Percentiles rank a stretch among this genome's conserved stretches.
Evolutionary conservation across 257 asterid species (phyloP).

Genomic region (Solanum virginianum): DNA sequence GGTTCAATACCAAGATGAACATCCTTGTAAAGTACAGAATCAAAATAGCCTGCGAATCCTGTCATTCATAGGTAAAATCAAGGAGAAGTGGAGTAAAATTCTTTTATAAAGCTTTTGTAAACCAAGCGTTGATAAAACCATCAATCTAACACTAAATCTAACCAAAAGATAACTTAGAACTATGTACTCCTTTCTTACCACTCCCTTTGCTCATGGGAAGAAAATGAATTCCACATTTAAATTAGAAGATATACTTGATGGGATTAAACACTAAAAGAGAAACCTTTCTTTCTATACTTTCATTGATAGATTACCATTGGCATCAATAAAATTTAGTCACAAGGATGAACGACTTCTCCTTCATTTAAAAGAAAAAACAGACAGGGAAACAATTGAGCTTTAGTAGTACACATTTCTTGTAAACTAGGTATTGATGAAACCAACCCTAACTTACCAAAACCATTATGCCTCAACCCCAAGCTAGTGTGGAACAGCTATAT

Average conservation of each 20-base stretch:
- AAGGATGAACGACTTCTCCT: background rate
- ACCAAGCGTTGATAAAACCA: background rate
- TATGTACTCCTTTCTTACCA: background rate
- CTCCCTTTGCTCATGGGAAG: background rate
- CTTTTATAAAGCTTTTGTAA: background rate
- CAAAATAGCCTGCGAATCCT: conserved; percentile 98
- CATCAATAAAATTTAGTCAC: background rate
- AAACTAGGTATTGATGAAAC: background rate
- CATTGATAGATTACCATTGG: background rate
- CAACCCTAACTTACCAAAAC: background rate
- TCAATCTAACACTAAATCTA: background rate
- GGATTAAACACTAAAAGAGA: background rate
- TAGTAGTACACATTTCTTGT: background rate
- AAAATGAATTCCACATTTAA: background rate
- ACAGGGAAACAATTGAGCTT: background rate
- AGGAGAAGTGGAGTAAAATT: background rate
- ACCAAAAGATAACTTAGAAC: background rate
- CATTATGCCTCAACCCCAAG: background rate
- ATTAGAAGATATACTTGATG: background rate
- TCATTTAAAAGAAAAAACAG: background rate
- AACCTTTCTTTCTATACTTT: background rate
- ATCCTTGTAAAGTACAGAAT: conserved; percentile 84
- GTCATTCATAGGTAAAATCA: conserved; percentile 1
- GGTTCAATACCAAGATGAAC: conserved; percentile 97
- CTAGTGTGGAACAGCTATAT: background rate